Base-by-base conservation (phyloP, 2,329 filamentous ascomycete species). In the Diaporthe aspalathi region DNA sequence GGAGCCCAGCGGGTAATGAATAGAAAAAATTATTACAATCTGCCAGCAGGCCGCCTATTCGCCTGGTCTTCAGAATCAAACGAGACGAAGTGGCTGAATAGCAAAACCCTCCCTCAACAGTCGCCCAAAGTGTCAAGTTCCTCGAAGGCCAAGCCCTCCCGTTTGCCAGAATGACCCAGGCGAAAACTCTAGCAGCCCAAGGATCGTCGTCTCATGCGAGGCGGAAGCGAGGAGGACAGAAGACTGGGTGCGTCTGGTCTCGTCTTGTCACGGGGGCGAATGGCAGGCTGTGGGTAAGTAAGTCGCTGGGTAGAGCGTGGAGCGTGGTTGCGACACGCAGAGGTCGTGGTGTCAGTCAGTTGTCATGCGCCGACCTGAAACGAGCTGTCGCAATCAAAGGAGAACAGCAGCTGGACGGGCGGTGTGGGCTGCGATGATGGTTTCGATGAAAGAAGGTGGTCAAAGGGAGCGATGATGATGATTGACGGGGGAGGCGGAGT, bases 1-100 rank as follows among this genome's bases (percentile, higher is more conserved):
- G 76, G 74, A 73, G 75, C 74, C 77, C 75, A 75, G 77, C 76
- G 74, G 76, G 76, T 74, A 76, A 71, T 74, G 72, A 74, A 74
- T 76, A 74, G 73, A 77, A 77, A 38, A 76, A 74, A 77, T 77
- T 78, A 80, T 80, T 80, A 78, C 81, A 79, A 53, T 78, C 77
- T 75, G 74, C 77, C 76, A 74, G 76, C 76, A 70, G 75, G 74
- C 73, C 70, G 72, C 73, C 74, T 75, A 72, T 76, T 77, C 75
- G 54, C 47, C 63, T 66, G 43, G 40, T 52, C 32, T 60, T 73
- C 57, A 60, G 45, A 38, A 53, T 63, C 68, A 54, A 68, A 43
- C 29, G 49, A 66, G 75, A 76, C 70, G 72, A 73, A 76, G 75
- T 62, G 73, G 75, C 74, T 70, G 74, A 75, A 77, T 72, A 74